Percentiles rank a stretch among this genome's conserved stretches.
phyloP scores from a whole-genome alignment of 2,329 filamentous ascomycete species.

The Diaporthe citriasiana region DNA sequence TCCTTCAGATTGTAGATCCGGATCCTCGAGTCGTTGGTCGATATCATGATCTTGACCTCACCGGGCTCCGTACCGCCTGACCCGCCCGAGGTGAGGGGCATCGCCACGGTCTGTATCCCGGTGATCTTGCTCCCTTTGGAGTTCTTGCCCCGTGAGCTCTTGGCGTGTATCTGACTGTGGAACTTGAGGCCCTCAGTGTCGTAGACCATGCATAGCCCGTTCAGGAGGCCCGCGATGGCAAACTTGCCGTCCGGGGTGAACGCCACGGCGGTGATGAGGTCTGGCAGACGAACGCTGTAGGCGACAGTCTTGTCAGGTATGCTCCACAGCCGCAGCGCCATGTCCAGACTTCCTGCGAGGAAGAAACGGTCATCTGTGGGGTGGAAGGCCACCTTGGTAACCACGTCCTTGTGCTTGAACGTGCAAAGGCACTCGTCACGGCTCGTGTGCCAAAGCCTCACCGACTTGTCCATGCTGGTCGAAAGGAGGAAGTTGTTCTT shows the following conservation, averaged over 20 bases:
- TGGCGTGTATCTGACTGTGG: conserved; percentile 90
- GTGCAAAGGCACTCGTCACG: conserved; percentile 89
- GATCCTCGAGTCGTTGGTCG: conserved; percentile 94
- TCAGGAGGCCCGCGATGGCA: conserved; percentile 89
- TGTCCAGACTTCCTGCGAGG: conserved; percentile 91
- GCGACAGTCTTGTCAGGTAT: conserved; percentile 97
- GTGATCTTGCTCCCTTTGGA: conserved; percentile 98
- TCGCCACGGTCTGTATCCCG: conserved; percentile 82
- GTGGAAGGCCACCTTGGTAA: conserved; percentile 95
- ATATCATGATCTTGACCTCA: conserved; percentile 87
- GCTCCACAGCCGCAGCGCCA: conserved; percentile 91
- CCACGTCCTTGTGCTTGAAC: conserved; percentile 95
- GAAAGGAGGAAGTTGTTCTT: conserved; percentile 98
- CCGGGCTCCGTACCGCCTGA: conserved; percentile 59
- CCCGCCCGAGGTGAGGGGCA: conserved; percentile 59
- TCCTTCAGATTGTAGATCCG: conserved; percentile 90
- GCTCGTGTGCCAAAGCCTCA: conserved; percentile 92
- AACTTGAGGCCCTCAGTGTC: conserved; percentile 91
- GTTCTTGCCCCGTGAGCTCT: conserved; percentile 91
- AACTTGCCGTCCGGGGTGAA: conserved; percentile 94
- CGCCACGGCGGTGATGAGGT: conserved; percentile 93
- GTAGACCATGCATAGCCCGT: conserved; percentile 89
- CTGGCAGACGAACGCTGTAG: conserved; percentile 80
- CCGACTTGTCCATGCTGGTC: conserved; percentile 98
- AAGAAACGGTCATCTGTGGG: conserved; percentile 97